Evolutionary conservation across 1,284 basidiomycete genomes (phyloP).

Genomic region (Austropuccinia psidii): DNA sequence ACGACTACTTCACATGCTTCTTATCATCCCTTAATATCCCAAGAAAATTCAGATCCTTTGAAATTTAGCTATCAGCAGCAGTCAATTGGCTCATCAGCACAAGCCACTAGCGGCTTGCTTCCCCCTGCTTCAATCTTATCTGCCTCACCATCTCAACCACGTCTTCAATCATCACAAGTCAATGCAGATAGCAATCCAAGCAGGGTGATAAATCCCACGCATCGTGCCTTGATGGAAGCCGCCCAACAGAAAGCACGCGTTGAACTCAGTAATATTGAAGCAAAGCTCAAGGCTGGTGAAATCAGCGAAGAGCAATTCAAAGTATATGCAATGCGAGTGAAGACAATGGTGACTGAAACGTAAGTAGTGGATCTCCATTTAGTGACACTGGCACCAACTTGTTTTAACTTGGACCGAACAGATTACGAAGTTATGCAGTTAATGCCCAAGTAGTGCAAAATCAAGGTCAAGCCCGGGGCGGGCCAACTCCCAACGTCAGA

Average conservation of each 20-base stretch:
- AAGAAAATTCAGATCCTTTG: neutral
- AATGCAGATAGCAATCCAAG: neutral
- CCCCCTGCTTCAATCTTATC: neutral
- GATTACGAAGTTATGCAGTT: neutral
- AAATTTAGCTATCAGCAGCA: neutral
- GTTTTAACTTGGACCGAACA: neutral
- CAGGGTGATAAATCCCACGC: neutral
- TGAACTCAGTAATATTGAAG: neutral
- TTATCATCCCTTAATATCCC: neutral
- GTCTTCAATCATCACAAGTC: neutral
- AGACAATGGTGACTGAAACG: neutral
- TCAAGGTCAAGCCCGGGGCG: neutral
- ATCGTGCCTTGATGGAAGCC: conserved; percentile 2
- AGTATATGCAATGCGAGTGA: neutral
- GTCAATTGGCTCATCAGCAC: neutral
- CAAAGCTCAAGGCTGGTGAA: neutral
- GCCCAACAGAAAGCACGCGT: neutral
- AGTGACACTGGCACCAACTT: neutral
- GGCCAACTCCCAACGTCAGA: neutral
- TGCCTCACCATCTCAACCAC: neutral
- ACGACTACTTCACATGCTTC: neutral
- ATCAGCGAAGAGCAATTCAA: neutral
- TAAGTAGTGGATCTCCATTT: neutral
- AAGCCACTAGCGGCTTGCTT: neutral
- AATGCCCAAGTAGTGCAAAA: neutral